Evolutionary conservation across 2,329 filamentous ascomycete species (phyloP).

Genomic region (Pyrenophora tritici-repentis): DNA sequence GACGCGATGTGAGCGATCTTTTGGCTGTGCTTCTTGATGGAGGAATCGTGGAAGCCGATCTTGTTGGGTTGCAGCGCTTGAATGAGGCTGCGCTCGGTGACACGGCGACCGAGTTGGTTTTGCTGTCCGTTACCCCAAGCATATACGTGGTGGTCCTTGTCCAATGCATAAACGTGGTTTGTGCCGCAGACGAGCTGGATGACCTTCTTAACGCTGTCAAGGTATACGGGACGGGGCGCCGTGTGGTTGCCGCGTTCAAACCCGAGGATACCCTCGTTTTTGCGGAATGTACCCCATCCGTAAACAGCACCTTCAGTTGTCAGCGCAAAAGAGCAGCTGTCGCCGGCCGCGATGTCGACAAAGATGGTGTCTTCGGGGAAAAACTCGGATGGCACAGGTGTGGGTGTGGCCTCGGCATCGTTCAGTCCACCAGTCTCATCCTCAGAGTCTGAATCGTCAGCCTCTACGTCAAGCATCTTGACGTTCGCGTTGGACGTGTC

Average conservation of each 20-base stretch:
- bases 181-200: constrained; percentile 67
- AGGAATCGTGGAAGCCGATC: constrained; percentile 57
- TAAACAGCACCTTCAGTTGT: constrained; percentile 77
- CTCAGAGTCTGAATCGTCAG: constrained; percentile 53
- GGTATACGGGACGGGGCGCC: constrained; percentile 55
- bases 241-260: constrained; percentile 57
- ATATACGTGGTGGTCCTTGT: constrained; percentile 66
- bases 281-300: constrained; percentile 82
- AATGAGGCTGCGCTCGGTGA: constrained; percentile 63
- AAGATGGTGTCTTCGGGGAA: constrained; percentile 68
- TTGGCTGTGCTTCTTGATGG: constrained; percentile 49
- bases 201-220: constrained; percentile 70
- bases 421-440: constrained; percentile 69
- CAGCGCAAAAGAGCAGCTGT: constrained; percentile 76
- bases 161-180: constrained; percentile 73
- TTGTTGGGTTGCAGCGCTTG: constrained; percentile 62
- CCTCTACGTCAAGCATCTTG: constrained; percentile 59
- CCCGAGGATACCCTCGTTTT: constrained; percentile 69
- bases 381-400: constrained; percentile 58
- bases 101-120: constrained; percentile 69
- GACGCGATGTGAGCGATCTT: constrained; percentile 66
- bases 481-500: constrained; percentile 70
- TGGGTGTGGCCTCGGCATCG: constrained; percentile 71
- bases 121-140: constrained; percentile 77
- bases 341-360: constrained; percentile 70